phyloP scores from a whole-genome alignment of 2,329 filamentous ascomycete species.

The Talaromyces sp. region DNA sequence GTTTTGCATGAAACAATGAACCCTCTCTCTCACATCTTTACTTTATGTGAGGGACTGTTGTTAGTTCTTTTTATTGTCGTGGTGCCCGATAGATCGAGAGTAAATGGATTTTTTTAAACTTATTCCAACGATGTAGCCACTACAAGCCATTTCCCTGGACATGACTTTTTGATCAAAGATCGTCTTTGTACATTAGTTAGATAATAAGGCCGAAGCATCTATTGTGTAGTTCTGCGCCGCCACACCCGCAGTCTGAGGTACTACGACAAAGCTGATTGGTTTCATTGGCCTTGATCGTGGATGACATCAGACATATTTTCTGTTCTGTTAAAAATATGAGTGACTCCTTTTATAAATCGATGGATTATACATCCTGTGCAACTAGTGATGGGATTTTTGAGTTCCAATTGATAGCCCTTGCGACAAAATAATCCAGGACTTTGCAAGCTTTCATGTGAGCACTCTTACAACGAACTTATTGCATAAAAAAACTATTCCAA shows the following conservation, averaged over 20 bases:
- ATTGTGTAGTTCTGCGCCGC: not conserved
- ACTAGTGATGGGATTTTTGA: too few relatives aligned
- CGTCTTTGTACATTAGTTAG: not conserved
- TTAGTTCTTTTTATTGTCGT: too few relatives aligned
- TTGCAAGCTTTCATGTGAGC: not conserved
- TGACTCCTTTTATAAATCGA: not conserved
- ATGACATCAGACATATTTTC: not conserved
- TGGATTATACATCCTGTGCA: too few relatives aligned
- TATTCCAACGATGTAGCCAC: too few relatives aligned
- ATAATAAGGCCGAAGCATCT: not conserved
- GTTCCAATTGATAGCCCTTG: too few relatives aligned
- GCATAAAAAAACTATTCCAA: not conserved
- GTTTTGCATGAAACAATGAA: too few relatives aligned
- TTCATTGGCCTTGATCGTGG: not conserved
- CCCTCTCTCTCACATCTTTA: not conserved
- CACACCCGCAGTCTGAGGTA: not conserved
- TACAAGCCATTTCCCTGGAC: not conserved
- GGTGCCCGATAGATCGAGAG: too few relatives aligned
- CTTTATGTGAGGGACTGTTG: not conserved
- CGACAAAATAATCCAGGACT: too few relatives aligned
- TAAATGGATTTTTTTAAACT: too few relatives aligned
- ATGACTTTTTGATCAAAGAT: not conserved
- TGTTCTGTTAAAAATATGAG: not conserved
- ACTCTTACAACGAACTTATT: not conserved
- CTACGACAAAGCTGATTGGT: not conserved